These are phyloP conservation scores for Paramecium sexaurelia DNA, from an alignment of 73 alveolate species.

Conservation along the genomic window DNA sequence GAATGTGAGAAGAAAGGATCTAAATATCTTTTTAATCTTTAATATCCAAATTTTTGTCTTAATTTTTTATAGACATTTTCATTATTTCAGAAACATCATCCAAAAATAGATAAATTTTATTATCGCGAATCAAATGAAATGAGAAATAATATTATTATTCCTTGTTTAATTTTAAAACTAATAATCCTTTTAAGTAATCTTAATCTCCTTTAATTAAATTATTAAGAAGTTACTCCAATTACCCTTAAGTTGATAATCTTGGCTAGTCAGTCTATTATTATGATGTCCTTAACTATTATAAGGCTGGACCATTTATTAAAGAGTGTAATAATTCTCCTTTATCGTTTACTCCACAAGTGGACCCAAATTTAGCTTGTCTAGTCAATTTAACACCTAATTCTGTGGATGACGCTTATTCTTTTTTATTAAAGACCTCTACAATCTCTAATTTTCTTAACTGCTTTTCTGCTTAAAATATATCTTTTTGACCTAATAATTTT, in stretches of 20 bases:
- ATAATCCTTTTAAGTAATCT: neutral
- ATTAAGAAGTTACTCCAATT: neutral
- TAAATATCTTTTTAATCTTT: neutral
- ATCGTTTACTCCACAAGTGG: slow-evolving; percentile 46
- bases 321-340: slow-evolving; percentile 54
- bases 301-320: slow-evolving; percentile 30
- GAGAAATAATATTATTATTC: neutral
- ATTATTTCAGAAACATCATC: slow-evolving; percentile 24
- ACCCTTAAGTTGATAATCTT: neutral
- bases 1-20: neutral
- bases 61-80: neutral
- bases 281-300: neutral
- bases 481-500: slow-evolving; percentile 19
- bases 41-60: neutral
- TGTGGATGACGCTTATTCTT: neutral
- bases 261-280: slow-evolving; percentile 28
- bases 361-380: slow-evolving; percentile 51
- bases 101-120: neutral
- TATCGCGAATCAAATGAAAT: neutral
- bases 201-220: neutral
- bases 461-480: neutral
- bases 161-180: neutral
- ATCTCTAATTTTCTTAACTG: slow-evolving; percentile 32
- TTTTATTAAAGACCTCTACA: neutral
- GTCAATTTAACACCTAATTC: neutral